phyloP scores from a whole-genome alignment of 2,329 filamentous ascomycete genomes.

The Orbilia blumenaviensis region DNA sequence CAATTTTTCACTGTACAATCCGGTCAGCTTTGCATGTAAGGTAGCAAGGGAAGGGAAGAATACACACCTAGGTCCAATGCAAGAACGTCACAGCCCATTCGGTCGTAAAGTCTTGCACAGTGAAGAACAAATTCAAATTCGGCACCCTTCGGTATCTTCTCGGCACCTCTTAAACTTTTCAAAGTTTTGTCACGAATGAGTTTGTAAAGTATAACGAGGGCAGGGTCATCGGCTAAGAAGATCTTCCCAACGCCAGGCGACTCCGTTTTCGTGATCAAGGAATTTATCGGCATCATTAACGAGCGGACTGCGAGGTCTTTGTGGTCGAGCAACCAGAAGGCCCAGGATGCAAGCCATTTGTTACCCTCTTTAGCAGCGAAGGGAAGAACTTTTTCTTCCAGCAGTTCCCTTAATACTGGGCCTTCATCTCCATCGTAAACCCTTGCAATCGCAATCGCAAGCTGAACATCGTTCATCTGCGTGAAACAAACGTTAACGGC shows the following conservation, averaged over 20 bases:
- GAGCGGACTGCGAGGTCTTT: slow-evolving; percentile 84
- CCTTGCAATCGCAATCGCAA: slow-evolving; percentile 86
- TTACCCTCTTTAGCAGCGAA: slow-evolving; percentile 83
- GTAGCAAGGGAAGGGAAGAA: slow-evolving; percentile 50
- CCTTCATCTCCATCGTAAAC: slow-evolving; percentile 88
- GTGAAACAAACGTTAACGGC: slow-evolving; percentile 86
- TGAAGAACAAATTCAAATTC: slow-evolving; percentile 92
- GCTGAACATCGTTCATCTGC: slow-evolving; percentile 85
- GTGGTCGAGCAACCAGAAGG: slow-evolving; percentile 87
- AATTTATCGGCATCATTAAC: slow-evolving; percentile 83
- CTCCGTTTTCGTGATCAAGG: slow-evolving; percentile 71
- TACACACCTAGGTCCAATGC: slow-evolving; percentile 79
- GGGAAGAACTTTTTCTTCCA: slow-evolving; percentile 81
- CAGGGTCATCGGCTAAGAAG: slow-evolving; percentile 90
- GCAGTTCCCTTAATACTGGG: slow-evolving; percentile 74
- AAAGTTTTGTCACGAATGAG: slow-evolving; percentile 82
- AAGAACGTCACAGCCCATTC: slow-evolving; percentile 92
- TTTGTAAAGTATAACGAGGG: slow-evolving; percentile 84
- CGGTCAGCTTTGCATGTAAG: slow-evolving; percentile 6
- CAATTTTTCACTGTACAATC: slow-evolving; percentile 73
- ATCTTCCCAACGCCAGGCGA: slow-evolving; percentile 76
- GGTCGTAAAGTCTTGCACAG: slow-evolving; percentile 82
- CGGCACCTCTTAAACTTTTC: slow-evolving; percentile 84
- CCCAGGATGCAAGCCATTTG: slow-evolving; percentile 94
- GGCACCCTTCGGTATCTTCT: slow-evolving; percentile 77